Evolutionary conservation across 768 basidiomycete species (phyloP), one percentile per base, ranked within the genome.

Genomic region (Leucocoprinus birnbaumii): DNA sequence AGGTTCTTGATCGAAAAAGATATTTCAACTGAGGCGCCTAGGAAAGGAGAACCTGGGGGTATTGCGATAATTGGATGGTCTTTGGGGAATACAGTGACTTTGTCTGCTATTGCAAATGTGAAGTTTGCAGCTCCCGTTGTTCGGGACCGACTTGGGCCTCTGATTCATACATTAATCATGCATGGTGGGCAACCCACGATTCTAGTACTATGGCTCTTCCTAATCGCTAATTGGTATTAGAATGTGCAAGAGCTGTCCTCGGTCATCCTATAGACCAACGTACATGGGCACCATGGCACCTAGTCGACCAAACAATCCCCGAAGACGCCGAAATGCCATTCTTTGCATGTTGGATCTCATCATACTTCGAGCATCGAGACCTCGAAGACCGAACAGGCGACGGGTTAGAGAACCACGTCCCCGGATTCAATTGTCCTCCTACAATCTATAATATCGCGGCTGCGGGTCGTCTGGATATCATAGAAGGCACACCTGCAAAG

Each of bases 11-110:
- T 61, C 46, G 46, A 59, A 25, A 54, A 59, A 21, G 41, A 51
- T 0, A 53, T 72, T 21, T 64, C 68, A 0, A 7, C 8, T 9
- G 3, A 27, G n/a, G n/a, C 13, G 7, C 37, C 22, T 50, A 49
- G 0, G 37, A 60, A 14, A 19, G 24, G 22, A 40, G n/a, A 8
- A 5, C 31, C 31, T 31, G 31, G 31, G 6, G 56, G 6, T 46
- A 34, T 67, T 8, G 63, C 60, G 1, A 59, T 64, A 38, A 43
- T 65, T 0, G 67, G 68, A 3, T 72, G 72, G 73, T 71, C 70
- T 2, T n/a, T 67, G 11, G 71, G 69, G 2, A 65, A 59, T 18
- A 26, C 58, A 4, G 63, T 62, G 31, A 49, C 62, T n/a, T 14
- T 68, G 18, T 55, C 70, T 0, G 62, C 58, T 9, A 49, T 65